Evolutionary conservation across 768 basidiomycete species (phyloP).

Genomic region (Candolleomyces eurysporus): DNA sequence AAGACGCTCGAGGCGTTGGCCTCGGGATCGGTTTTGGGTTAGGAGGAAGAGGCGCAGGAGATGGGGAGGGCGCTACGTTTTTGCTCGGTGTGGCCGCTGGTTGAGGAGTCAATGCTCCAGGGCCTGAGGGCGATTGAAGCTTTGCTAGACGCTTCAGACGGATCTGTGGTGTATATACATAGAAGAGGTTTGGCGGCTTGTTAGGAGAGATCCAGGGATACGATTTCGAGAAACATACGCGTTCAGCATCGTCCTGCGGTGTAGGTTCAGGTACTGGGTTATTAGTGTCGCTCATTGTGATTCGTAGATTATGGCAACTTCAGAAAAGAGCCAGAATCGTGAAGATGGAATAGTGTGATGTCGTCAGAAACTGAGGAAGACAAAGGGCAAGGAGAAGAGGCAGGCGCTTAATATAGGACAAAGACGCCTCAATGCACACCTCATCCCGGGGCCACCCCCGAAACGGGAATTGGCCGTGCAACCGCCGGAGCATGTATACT

Average conservation of each 20-base stretch:
- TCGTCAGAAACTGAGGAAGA: neutral
- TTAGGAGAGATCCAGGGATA: neutral
- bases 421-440: neutral
- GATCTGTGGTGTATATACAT: conserved; percentile 51
- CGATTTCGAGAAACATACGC: conserved; percentile 41
- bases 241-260: conserved; percentile 79
- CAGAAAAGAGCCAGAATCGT: too few species aligned
- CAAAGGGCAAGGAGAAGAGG: neutral
- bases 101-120: conserved; percentile 23
- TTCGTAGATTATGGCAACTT: neutral
- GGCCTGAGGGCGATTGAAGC: conserved; percentile 48
- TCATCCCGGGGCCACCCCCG: too few species aligned
- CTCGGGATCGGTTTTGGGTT: conserved; percentile 36
- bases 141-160: conserved; percentile 90
- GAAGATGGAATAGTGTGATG: neutral
- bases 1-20: conserved; percentile 29
- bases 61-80: conserved; percentile 24
- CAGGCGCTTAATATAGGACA: neutral
- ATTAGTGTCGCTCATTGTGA: conserved; percentile 36
- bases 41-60: conserved; percentile 26
- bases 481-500: too few species aligned
- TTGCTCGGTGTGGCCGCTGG: conserved; percentile 5
- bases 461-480: too few species aligned
- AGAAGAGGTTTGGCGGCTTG: conserved; percentile 7
- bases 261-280: conserved; percentile 25